Evolutionary conservation across 495 filamentous ascomycete genomes (phyloP).

Genomic region (Penicillium silybi): DNA sequence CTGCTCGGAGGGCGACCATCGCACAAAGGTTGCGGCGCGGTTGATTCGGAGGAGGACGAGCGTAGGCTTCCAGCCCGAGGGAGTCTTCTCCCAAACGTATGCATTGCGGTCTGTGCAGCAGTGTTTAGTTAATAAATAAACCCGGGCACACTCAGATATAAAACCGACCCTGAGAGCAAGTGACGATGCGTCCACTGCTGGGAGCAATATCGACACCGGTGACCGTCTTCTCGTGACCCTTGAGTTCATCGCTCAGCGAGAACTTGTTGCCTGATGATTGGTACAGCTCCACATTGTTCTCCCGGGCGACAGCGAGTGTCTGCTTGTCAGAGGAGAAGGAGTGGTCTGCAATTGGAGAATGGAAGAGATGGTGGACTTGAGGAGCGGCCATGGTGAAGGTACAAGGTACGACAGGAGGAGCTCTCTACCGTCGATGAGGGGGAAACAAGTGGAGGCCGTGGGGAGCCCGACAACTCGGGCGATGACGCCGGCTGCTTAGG

Average conservation of each 20-base stretch:
- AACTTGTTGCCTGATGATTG: constrained; percentile 68
- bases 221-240: constrained; percentile 93
- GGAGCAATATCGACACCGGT: constrained; percentile 96
- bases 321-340: constrained; percentile 91
- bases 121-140: neutral
- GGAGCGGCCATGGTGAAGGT: constrained; percentile 65
- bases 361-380: constrained; percentile 95
- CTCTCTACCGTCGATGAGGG: constrained; percentile 89
- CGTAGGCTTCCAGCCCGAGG: constrained; percentile 91
- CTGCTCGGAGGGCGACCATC: constrained; percentile 93
- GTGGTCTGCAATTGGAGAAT: constrained; percentile 93
- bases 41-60: constrained; percentile 96
- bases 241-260: constrained; percentile 82
- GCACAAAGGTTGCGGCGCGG: constrained; percentile 91
- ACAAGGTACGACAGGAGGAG: constrained; percentile 79
- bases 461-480: constrained; percentile 9
- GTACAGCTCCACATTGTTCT: constrained; percentile 90
- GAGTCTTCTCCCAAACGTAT: constrained; percentile 92
- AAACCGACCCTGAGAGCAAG: constrained; percentile 83
- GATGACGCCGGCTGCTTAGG: constrained; percentile 22
- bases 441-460: constrained; percentile 1
- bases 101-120: constrained; percentile 82
- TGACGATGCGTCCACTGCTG: constrained; percentile 84
- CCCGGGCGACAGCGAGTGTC: constrained; percentile 86
- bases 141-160: neutral